A percentile compares a stretch with the other conserved stretches of the same genome.
Evolutionary conservation across 2,329 filamentous ascomycete species (phyloP).

Genomic region (Aspergillus pseudotamarii): DNA sequence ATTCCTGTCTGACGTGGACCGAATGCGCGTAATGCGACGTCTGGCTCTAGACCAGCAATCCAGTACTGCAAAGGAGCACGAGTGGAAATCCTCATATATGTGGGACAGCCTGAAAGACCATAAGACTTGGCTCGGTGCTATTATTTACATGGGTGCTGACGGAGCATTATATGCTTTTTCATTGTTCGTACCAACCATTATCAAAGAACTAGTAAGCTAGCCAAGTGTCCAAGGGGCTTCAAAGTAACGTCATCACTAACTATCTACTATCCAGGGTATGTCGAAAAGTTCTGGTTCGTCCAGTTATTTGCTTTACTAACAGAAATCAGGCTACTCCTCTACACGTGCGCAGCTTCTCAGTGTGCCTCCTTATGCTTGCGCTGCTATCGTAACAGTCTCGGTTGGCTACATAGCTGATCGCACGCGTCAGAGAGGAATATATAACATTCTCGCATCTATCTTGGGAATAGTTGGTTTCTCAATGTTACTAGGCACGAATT

Average conservation of each 20-base stretch:
- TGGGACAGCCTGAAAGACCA: slow-evolving; percentile 75
- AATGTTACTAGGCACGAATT: slow-evolving; percentile 70
- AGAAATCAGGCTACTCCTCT: background rate
- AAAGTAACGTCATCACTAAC: background rate
- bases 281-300: background rate
- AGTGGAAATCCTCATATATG: slow-evolving; percentile 71
- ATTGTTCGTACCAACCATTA: slow-evolving; percentile 73
- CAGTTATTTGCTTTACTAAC: background rate
- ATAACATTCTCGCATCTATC: slow-evolving; percentile 72
- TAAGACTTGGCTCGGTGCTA: slow-evolving; percentile 77
- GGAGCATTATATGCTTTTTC: slow-evolving; percentile 60
- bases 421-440: slow-evolving; percentile 71
- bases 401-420: slow-evolving; percentile 78
- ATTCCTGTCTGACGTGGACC: slow-evolving; percentile 12
- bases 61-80: slow-evolving; percentile 70
- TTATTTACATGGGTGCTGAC: slow-evolving; percentile 77
- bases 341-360: slow-evolving; percentile 48
- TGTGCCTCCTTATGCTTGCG: slow-evolving; percentile 75
- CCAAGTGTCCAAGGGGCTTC: background rate
- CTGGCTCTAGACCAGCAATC: slow-evolving; percentile 56
- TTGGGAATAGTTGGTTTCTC: slow-evolving; percentile 76
- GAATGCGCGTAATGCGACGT: slow-evolving; percentile 8
- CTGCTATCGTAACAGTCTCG: slow-evolving; percentile 68
- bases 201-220: slow-evolving; percentile 55
- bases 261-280: background rate